Conservation (phyloP, 805 yeast genomes). For the Monosporozyma solicola region DNA sequence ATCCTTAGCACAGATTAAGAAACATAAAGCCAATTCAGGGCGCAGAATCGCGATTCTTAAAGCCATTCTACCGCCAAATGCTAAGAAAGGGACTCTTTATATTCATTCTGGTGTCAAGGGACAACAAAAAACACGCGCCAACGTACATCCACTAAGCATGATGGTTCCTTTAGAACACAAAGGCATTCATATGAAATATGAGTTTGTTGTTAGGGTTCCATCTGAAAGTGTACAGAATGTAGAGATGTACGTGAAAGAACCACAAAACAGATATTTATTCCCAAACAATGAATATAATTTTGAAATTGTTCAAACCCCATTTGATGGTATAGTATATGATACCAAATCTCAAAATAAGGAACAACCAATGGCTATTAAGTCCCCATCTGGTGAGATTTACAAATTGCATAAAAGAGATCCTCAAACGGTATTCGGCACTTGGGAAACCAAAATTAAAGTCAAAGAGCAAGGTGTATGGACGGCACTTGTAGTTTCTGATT, state of each 20-base stretch:
- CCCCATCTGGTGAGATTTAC: constrained; percentile 75
- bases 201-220: constrained; percentile 65
- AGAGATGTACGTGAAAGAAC: constrained; percentile 77
- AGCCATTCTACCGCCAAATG: constrained; percentile 67
- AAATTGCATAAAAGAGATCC: constrained; percentile 46
- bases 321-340: constrained; percentile 36
- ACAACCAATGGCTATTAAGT: constrained; percentile 60
- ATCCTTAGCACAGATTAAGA: constrained; percentile 70
- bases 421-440: constrained; percentile 41
- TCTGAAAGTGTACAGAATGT: constrained; percentile 57
- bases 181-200: constrained; percentile 50
- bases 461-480: constrained; percentile 77
- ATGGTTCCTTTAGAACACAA: constrained; percentile 67
- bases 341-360: constrained; percentile 27
- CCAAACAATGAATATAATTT: constrained; percentile 56
- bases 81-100: constrained; percentile 60
- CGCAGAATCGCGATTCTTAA: constrained; percentile 67
- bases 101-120: constrained; percentile 66
- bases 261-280: constrained; percentile 61
- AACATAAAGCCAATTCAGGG: constrained; percentile 42
- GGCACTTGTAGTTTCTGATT: constrained; percentile 70
- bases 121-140: constrained; percentile 44
- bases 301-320: constrained; percentile 52
- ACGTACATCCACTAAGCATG: constrained; percentile 59
- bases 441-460: constrained; percentile 52